These are phyloP conservation scores for Primulina huaijiensis DNA, from an alignment of 257 asterid genomes.

Conservation along the genomic window DNA sequence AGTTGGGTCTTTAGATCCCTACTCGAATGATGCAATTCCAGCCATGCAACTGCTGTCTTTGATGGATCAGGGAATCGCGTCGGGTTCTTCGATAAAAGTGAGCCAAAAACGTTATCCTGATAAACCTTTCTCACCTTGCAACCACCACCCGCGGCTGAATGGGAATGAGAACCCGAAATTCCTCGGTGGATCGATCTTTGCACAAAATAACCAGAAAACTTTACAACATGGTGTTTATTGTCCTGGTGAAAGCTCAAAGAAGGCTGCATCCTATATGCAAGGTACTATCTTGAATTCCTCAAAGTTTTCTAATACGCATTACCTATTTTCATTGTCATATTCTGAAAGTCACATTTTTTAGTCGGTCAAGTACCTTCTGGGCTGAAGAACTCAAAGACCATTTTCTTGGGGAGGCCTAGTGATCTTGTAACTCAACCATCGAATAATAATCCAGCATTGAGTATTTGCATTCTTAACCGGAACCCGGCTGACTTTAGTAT, in stretches of 20 bases:
- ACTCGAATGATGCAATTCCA: conserved; percentile 62
- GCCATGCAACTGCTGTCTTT: conserved; percentile 77
- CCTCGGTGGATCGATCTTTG: conserved; percentile 31
- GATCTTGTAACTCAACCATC: conserved; percentile 11
- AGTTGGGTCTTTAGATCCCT: conserved; percentile 42
- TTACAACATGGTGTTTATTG: conserved; percentile 26
- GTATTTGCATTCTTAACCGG: conserved; percentile 44
- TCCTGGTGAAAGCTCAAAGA: conserved; percentile 39
- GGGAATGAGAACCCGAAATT: conserved; percentile 41
- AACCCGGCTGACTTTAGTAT: conserved; percentile 73
- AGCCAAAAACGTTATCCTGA: conserved; percentile 38
- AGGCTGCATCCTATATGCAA: conserved; percentile 26
- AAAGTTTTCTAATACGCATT: not conserved
- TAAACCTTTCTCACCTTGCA: conserved; percentile 49
- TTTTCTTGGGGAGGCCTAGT: conserved; percentile 21
- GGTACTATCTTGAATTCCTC: conserved; percentile 31
- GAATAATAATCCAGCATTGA: conserved; percentile 16
- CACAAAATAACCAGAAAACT: conserved; percentile 37
- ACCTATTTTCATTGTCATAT: not conserved
- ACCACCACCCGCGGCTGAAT: conserved; percentile 40
- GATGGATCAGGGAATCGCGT: conserved; percentile 52
- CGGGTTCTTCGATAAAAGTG: conserved; percentile 34
- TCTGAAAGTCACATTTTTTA: conserved; percentile 15
- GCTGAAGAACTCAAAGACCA: conserved; percentile 23
- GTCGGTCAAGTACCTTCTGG: conserved; percentile 33